A percentile compares a stretch with the other conserved stretches of the same genome.
Conservation (phyloP, 2,329 filamentous ascomycete genomes). For the Cytospora piceicola region DNA sequence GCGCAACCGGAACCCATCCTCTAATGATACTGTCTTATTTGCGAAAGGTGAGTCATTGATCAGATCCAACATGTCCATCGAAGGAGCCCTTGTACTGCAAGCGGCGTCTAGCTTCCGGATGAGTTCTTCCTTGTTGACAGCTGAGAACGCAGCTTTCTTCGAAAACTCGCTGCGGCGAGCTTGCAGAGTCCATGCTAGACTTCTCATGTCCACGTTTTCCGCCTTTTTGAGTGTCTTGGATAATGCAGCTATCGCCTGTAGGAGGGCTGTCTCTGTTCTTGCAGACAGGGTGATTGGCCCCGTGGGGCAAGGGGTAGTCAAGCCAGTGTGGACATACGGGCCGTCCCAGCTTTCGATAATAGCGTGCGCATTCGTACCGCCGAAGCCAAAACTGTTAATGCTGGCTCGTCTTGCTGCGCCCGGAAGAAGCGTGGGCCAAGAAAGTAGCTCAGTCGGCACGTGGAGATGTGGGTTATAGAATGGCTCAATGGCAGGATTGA, state of each 20-base stretch:
- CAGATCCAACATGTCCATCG: not conserved
- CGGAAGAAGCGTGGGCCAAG: conserved; percentile 33
- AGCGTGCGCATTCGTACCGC: too few species aligned
- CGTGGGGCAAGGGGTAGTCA: too few species aligned
- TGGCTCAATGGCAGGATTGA: conserved; percentile 41
- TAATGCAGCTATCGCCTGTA: not conserved
- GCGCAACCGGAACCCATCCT: not conserved
- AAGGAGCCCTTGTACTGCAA: too few species aligned
- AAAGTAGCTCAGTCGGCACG: conserved; percentile 29
- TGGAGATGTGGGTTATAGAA: conserved; percentile 35
- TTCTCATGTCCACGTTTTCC: not conserved
- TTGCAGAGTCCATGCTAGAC: not conserved
- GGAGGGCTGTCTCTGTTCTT: conserved; percentile 31
- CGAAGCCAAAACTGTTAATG: conserved; percentile 42
- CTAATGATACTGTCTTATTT: not conserved
- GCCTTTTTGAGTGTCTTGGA: not conserved
- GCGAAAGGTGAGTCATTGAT: not conserved
- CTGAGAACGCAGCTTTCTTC: not conserved
- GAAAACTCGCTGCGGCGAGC: not conserved
- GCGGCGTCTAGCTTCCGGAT: not conserved
- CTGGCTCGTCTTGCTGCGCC: conserved; percentile 36
- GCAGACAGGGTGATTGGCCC: conserved; percentile 39
- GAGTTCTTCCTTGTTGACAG: not conserved
- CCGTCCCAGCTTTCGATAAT: conserved; percentile 35
- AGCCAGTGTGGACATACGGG: too few species aligned